Evolutionary conservation across 805 yeast genomes (phyloP).

Genomic region (Sugiyamaella smithiae): DNA sequence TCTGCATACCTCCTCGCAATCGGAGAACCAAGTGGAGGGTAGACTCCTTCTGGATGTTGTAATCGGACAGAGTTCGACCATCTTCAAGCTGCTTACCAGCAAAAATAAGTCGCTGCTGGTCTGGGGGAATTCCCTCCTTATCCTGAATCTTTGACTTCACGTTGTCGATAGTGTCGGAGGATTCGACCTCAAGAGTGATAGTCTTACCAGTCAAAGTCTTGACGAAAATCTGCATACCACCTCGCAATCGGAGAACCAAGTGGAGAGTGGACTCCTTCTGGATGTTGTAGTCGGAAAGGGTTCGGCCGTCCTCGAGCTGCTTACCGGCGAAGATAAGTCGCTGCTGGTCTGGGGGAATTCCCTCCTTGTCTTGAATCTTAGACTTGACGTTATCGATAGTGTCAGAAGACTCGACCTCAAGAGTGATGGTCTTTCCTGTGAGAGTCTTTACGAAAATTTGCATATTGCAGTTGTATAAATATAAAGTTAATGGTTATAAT

Average conservation of each 20-base stretch:
- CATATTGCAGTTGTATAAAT: constrained; percentile 43
- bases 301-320: constrained; percentile 96
- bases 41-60: constrained; percentile 94
- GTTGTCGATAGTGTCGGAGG: constrained; percentile 92
- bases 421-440: constrained; percentile 87
- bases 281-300: constrained; percentile 89
- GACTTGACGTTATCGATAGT: constrained; percentile 93
- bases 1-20: constrained; percentile 84
- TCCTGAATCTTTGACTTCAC: constrained; percentile 95
- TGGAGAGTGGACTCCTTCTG: constrained; percentile 90
- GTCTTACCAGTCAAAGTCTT: constrained; percentile 90
- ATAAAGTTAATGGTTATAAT: background rate
- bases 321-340: constrained; percentile 93
- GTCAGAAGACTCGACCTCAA: constrained; percentile 91
- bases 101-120: constrained; percentile 91
- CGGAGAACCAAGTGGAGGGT: constrained; percentile 80
- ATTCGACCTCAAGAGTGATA: constrained; percentile 84
- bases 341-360: constrained; percentile 96
- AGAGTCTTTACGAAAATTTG: constrained; percentile 88
- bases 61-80: constrained; percentile 91
- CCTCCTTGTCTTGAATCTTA: constrained; percentile 94
- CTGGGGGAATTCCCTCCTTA: constrained; percentile 96
- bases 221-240: constrained; percentile 92
- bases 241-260: constrained; percentile 82
- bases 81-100: constrained; percentile 97